Base-by-base conservation (phyloP, 306 rosid species). In the Hippophae rhamnoides region DNA sequence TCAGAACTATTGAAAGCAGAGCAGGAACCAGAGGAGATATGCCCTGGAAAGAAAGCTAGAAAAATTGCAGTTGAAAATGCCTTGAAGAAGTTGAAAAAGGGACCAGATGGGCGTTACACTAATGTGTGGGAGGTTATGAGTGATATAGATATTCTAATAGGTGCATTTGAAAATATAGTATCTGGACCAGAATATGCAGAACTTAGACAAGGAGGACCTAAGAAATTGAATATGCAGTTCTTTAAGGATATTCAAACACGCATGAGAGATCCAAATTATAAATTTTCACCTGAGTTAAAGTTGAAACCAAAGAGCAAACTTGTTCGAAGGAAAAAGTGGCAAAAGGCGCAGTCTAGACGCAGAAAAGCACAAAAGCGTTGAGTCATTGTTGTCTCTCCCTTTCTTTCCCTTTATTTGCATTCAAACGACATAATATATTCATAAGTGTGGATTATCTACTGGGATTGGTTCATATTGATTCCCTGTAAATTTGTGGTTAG, bases 41-140 rank as follows among this genome's bases (percentile, higher is more conserved):
- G 89, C 14, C 97, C 95, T 0, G 92, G 95, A 74, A 89, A 86
- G 78, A 83, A 86, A 76, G 92, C 95, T 10, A 67, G 92, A 76
- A 89, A 86, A 71, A 54, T 86, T 38, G 95, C 95, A 0, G 95
- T 89, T 52, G 97, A 81, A 74, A 86, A 83, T 69, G 97, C 95
- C 63, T 69, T 86, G 46, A 79, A 79, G 74, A 89, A 86, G 75
- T 60, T 89, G 73, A 89, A 86, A 79, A 83, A 83, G 71, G 95
- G 97, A 48, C 92, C 97, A 23, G 95, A 89, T 18, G 95, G 95
- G 43, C 74, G 92, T 13, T 89, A 83, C 62, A 74, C 74, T 26
- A 86, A 89, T 69, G 80, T 66, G 63, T 86, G 95, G 92, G 95
- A 89, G 81, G 80, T 86, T 60, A 89, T 86, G 92, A 83, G 85